phyloP scores from a whole-genome alignment of 2,329 filamentous ascomycete species.

The Pyrenochaeta sp. region DNA sequence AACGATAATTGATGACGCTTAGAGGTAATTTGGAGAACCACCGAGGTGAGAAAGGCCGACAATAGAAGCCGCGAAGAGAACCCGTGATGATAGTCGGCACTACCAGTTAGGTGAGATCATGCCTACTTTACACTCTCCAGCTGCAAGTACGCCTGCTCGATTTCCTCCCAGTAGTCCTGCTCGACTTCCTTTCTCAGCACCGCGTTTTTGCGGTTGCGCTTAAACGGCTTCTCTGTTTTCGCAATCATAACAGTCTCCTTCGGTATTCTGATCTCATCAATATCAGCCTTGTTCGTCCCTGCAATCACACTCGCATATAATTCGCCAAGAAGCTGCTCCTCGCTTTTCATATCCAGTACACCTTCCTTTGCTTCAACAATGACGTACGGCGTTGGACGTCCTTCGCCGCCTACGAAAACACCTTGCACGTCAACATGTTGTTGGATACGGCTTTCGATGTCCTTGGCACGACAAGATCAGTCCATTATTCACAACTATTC shows the following conservation, averaged over 20 bases:
- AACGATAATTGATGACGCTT: not conserved
- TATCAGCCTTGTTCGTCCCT: slow-evolving; percentile 5
- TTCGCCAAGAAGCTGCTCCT: slow-evolving; percentile 14
- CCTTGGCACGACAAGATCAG: not conserved
- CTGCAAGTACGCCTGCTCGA: slow-evolving; percentile 23
- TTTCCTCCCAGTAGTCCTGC: slow-evolving; percentile 25
- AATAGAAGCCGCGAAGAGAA: not conserved
- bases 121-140: slow-evolving; percentile 4
- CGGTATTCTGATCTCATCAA: slow-evolving; percentile 18
- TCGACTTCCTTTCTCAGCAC: slow-evolving; percentile 25
- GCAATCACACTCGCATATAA: slow-evolving; percentile 13
- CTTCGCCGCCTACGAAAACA: slow-evolving; percentile 27
- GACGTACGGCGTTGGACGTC: slow-evolving; percentile 23
- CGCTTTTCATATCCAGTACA: slow-evolving; percentile 14
- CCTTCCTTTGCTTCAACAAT: slow-evolving; percentile 23
- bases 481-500: not conserved
- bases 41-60: not conserved
- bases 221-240: slow-evolving; percentile 23
- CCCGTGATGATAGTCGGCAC: not conserved
- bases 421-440: slow-evolving; percentile 16
- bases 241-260: slow-evolving; percentile 22
- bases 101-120: not conserved
- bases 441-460: slow-evolving; percentile 23
- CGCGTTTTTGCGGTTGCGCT: slow-evolving; percentile 19
- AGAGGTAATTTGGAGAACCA: not conserved